Evolutionary conservation across 2,329 filamentous ascomycete species (phyloP).

Genomic region (Nemania bipapillata): DNA sequence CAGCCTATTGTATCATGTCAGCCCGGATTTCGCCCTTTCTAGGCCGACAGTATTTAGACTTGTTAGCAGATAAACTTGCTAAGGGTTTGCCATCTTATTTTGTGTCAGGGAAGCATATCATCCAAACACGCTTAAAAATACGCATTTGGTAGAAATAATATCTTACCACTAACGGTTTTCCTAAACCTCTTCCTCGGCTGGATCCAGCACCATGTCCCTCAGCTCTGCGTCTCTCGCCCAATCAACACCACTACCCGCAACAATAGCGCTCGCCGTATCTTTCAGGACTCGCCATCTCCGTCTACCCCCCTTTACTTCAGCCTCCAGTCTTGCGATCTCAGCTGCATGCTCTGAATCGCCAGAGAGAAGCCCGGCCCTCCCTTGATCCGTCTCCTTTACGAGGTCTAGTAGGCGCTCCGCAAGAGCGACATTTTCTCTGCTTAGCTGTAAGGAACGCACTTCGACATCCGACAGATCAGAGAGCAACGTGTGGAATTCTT

Average conservation of each 20-base stretch:
- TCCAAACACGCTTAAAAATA: constrained; percentile 4
- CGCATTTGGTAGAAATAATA: background rate
- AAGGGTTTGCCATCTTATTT: background rate
- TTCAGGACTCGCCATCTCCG: constrained; percentile 80
- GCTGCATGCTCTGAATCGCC: constrained; percentile 62
- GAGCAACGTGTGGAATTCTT: constrained; percentile 62
- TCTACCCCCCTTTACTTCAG: constrained; percentile 69
- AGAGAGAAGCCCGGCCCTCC: constrained; percentile 63
- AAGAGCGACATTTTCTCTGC: constrained; percentile 70
- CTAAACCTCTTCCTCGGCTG: constrained; percentile 58
- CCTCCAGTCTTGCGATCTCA: constrained; percentile 69
- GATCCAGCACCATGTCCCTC: constrained; percentile 76
- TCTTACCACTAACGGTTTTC: background rate
- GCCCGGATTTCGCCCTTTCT: background rate
- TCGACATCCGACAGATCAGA: constrained; percentile 67
- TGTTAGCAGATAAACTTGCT: background rate
- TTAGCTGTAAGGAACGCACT: constrained; percentile 66
- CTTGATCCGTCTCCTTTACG: constrained; percentile 64
- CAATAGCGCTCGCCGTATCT: constrained; percentile 78
- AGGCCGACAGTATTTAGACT: background rate
- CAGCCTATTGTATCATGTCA: background rate
- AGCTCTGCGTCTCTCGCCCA: constrained; percentile 78
- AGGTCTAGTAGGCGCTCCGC: constrained; percentile 72
- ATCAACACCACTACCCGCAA: constrained; percentile 83
- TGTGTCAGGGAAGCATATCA: background rate